Base-by-base conservation (phyloP, 179 eudicot species). In the Silene noctiflora region DNA sequence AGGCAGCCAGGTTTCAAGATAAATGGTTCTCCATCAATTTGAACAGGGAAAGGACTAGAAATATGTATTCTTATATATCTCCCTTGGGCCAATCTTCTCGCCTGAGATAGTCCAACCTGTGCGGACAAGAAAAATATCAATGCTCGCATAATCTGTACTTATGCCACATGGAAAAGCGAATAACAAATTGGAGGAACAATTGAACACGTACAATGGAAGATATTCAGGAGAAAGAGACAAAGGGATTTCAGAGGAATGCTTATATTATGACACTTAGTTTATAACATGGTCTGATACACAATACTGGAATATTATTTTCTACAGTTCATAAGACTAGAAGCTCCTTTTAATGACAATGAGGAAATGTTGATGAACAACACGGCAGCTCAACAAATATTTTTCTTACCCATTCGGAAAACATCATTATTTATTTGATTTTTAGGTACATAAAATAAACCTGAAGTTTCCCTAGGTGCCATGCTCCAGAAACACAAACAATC, bases 71-170 rank as follows among this genome's bases (percentile, higher is more conserved):
- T 81, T 76, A 91, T 84, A 62, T 71, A 53, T 61, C 77, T 85
- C 55, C 97, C 97, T 72, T 92, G 96, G 67, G 97, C 97, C 66
- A 92, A 73, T 83, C 97, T 89, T 79, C 89, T 85, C 46, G 97
- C 97, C 81, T 91, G 97, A 77, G 97, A 92, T 78, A 91, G 92
- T 72, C 97, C 97, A 76, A 91, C 91, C 97, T 92, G 87, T 53
- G 71, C 46, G 12, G 35, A 35, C 62, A 71, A 53, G 39, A 70
- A 27, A 8, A 2, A 33, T 64, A 72, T 71, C 20, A 75, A 33
- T 24, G 25, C 33, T 65, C 20, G 16, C 20, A 4, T 72, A 14
- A 33, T 55, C 71, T 42, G 33, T 27, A 29, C 69, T 65, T 1
- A 29, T 29, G 39, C 20, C 39, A 16, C 44, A 65, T 65, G 44